Evolutionary conservation across 192 early-diverging fungal species (phyloP).

Genomic region (Chytriomyces sp.): DNA sequence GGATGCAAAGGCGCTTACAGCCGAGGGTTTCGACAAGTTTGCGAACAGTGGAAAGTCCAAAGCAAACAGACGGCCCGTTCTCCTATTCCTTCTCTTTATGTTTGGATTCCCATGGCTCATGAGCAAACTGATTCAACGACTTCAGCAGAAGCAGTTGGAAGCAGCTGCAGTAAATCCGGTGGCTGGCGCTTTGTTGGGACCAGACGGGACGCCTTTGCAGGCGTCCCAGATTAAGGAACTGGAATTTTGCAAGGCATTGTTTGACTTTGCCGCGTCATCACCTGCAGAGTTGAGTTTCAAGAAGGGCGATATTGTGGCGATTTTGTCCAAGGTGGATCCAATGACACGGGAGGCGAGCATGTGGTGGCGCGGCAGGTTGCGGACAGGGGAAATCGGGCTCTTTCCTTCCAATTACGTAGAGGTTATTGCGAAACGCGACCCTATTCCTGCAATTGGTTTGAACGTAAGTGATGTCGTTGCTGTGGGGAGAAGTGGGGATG

Average conservation of each 20-base stretch:
- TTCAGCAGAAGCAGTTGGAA: slow-evolving; percentile 56
- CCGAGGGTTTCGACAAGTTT: slow-evolving; percentile 75
- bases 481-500: background rate
- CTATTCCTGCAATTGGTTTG: too few relatives aligned
- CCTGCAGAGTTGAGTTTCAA: slow-evolving; percentile 81
- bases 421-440: slow-evolving; percentile 68
- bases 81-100: slow-evolving; percentile 82
- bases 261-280: slow-evolving; percentile 75
- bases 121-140: slow-evolving; percentile 79
- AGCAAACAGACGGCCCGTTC: slow-evolving; percentile 61
- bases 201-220: slow-evolving; percentile 41
- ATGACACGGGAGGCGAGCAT: slow-evolving; percentile 70
- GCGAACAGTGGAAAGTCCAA: slow-evolving; percentile 10
- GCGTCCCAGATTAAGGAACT: slow-evolving; percentile 53
- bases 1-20: slow-evolving; percentile 71
- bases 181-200: slow-evolving; percentile 18
- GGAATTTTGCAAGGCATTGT: slow-evolving; percentile 88
- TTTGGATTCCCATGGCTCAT: slow-evolving; percentile 92
- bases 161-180: slow-evolving; percentile 25
- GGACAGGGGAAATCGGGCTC: slow-evolving; percentile 79
- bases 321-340: slow-evolving; percentile 78
- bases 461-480: background rate
- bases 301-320: slow-evolving; percentile 87
- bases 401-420: slow-evolving; percentile 95
- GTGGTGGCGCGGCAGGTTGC: slow-evolving; percentile 92